A percentile compares a stretch with the other conserved stretches of the same genome.
Conservation (phyloP, 2,329 filamentous ascomycete genomes). For the Alternaria sp. region DNA sequence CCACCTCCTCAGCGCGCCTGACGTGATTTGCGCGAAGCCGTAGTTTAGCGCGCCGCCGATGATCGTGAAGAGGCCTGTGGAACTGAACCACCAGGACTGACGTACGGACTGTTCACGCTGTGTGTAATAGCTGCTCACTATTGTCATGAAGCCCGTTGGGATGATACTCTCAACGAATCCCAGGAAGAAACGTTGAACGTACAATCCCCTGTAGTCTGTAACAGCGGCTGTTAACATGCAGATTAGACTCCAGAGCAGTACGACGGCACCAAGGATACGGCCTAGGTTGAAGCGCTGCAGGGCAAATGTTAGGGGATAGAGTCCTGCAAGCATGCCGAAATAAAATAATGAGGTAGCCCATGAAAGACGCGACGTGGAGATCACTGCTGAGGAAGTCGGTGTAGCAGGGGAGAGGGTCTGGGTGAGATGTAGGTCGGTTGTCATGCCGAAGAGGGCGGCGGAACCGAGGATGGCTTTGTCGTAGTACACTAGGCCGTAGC, state of each 20-base stretch:
- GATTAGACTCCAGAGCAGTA: slow-evolving; percentile 70
- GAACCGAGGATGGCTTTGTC: slow-evolving; percentile 78
- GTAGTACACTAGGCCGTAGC: slow-evolving; percentile 73
- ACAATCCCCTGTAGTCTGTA: slow-evolving; percentile 68
- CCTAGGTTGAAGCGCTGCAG: slow-evolving; percentile 72
- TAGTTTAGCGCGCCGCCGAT: slow-evolving; percentile 44
- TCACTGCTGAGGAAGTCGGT: slow-evolving; percentile 43
- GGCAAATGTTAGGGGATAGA: slow-evolving; percentile 75
- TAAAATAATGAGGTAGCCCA: slow-evolving; percentile 84
- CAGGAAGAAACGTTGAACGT: slow-evolving; percentile 61
- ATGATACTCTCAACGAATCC: slow-evolving; percentile 64
- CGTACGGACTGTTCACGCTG: slow-evolving; percentile 57
- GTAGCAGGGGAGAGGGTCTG: neutral
- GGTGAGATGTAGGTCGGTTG: slow-evolving; percentile 60
- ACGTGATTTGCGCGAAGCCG: slow-evolving; percentile 48
- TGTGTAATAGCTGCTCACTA: slow-evolving; percentile 53
- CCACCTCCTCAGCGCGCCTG: slow-evolving; percentile 59
- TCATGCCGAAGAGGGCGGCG: slow-evolving; percentile 79
- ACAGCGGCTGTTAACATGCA: slow-evolving; percentile 75
- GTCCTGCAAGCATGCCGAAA: slow-evolving; percentile 76
- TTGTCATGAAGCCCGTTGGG: slow-evolving; percentile 64
- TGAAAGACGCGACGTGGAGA: slow-evolving; percentile 70
- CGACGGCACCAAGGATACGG: slow-evolving; percentile 67
- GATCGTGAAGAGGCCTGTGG: slow-evolving; percentile 52
- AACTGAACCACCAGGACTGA: slow-evolving; percentile 71